Conservation (phyloP, 257 asterid species). For the Perilla frutescens region DNA sequence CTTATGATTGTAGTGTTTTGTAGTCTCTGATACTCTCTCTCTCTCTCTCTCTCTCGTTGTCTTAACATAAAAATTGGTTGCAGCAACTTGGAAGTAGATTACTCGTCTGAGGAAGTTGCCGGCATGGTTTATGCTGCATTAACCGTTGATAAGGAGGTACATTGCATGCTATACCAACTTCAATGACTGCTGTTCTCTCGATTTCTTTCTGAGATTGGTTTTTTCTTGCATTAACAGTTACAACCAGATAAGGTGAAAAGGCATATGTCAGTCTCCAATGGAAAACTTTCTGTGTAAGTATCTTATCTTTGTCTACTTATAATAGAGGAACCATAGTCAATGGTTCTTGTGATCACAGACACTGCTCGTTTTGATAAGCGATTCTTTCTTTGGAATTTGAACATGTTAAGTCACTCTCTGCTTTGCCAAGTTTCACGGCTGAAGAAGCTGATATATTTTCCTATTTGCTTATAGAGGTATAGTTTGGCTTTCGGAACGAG, state of each 20-base stretch:
- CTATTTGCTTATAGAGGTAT: not conserved
- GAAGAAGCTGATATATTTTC: not conserved
- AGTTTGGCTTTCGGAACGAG: too few species aligned
- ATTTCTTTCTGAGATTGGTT: conserved; percentile 4
- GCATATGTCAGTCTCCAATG: conserved; percentile 59
- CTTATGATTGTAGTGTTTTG: not conserved
- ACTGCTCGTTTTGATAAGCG: not conserved
- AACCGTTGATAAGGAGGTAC: conserved; percentile 88
- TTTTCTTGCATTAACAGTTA: conserved; percentile 60
- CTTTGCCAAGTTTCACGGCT: not conserved
- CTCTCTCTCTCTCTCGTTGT: not conserved
- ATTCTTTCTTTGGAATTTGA: not conserved
- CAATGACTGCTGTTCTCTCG: conserved; percentile 11
- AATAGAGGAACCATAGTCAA: conserved; percentile 3
- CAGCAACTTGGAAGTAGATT: conserved; percentile 88
- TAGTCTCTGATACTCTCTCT: not conserved
- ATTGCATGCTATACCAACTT: conserved; percentile 11
- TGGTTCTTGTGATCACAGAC: not conserved
- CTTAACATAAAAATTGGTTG: conserved; percentile 29
- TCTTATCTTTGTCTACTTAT: not conserved
- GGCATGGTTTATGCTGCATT: conserved; percentile 67
- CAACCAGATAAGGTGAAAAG: conserved; percentile 94
- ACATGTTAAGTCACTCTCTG: not conserved
- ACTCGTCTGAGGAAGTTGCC: conserved; percentile 67
- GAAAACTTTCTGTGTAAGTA: conserved; percentile 81